These are phyloP conservation scores for Stephania yunnanensis DNA, from an alignment of 164 flowering plant genomes.

Conservation along the genomic window DNA sequence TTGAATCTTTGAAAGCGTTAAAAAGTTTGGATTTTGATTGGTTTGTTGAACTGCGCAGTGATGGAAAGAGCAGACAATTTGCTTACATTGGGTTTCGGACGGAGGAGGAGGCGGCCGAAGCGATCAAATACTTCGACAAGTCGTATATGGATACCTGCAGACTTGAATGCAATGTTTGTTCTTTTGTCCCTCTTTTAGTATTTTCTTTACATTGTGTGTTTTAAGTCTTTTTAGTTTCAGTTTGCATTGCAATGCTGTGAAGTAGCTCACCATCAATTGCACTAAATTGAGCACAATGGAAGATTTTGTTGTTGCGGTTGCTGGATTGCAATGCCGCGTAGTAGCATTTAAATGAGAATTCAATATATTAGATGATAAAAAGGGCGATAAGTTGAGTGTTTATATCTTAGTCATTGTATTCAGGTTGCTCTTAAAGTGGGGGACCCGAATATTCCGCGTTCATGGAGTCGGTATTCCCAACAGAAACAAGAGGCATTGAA, in stretches of 20 bases:
- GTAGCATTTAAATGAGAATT: not conserved
- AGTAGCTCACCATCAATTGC: too few relatives aligned
- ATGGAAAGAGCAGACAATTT: conserved; percentile 88
- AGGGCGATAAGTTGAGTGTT: not conserved
- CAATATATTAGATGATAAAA: not conserved
- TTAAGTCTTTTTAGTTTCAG: too few relatives aligned
- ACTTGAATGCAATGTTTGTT: conserved; percentile 71
- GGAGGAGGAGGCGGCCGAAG: conserved; percentile 67
- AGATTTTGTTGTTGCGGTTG: not conserved
- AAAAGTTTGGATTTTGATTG: not conserved
- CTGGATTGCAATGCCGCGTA: not conserved
- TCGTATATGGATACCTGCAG: conserved; percentile 65
- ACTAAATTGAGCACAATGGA: too few relatives aligned
- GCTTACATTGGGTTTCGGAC: conserved; percentile 83
- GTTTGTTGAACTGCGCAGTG: conserved; percentile 33
- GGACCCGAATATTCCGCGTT: conserved; percentile 74
- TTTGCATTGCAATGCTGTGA: too few relatives aligned
- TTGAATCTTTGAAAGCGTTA: too few relatives aligned
- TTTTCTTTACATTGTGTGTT: not conserved
- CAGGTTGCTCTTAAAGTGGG: conserved; percentile 85
- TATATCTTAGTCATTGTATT: not conserved
- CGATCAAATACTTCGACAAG: conserved; percentile 66
- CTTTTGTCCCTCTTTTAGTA: not conserved
- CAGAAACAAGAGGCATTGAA: conserved; percentile 35
- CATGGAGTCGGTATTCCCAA: conserved; percentile 77